phyloP scores from a whole-genome alignment of 768 basidiomycete genomes.

The Postia placenta region DNA sequence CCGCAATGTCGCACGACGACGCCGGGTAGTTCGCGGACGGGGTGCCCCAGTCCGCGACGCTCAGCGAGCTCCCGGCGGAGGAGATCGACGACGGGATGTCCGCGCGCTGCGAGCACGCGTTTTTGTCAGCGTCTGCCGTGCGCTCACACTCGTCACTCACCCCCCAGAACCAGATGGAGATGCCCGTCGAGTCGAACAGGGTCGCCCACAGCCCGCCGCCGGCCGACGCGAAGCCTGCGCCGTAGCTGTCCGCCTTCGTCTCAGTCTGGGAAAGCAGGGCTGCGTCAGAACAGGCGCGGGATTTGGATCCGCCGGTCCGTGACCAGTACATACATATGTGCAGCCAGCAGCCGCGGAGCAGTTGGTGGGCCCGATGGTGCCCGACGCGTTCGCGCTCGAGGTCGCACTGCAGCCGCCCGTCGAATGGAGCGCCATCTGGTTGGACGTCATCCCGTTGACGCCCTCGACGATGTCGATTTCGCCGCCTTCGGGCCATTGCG shows the following conservation, averaged over 20 bases:
- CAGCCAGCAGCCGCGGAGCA: conserved; percentile 21
- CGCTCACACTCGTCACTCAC: conserved; percentile 19
- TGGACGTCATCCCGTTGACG: conserved; percentile 43
- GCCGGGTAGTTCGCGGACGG: conserved; percentile 41
- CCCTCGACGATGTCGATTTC: conserved; percentile 40
- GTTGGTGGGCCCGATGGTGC: conserved; percentile 23
- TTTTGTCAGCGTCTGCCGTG: neutral
- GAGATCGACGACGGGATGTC: conserved; percentile 31
- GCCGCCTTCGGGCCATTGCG: conserved; percentile 33
- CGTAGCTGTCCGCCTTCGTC: conserved; percentile 32
- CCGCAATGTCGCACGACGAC: conserved; percentile 34
- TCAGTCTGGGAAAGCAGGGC: conserved; percentile 17
- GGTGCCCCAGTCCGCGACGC: conserved; percentile 37
- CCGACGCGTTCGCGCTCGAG: conserved; percentile 25
- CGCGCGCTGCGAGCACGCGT: conserved; percentile 23
- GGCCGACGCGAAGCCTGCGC: conserved; percentile 33
- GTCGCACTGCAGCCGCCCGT: conserved; percentile 28
- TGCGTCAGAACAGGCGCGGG: too few relatives aligned
- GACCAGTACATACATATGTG: conserved; percentile 8
- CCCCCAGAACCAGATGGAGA: conserved; percentile 48
- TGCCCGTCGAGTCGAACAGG: conserved; percentile 54
- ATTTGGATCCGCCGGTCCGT: too few relatives aligned
- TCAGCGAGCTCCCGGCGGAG: conserved; percentile 26
- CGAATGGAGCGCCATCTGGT: conserved; percentile 56
- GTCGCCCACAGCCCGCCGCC: conserved; percentile 64